phyloP scores from a whole-genome alignment of 2,329 filamentous ascomycete species.

The Fusarium temperatum region DNA sequence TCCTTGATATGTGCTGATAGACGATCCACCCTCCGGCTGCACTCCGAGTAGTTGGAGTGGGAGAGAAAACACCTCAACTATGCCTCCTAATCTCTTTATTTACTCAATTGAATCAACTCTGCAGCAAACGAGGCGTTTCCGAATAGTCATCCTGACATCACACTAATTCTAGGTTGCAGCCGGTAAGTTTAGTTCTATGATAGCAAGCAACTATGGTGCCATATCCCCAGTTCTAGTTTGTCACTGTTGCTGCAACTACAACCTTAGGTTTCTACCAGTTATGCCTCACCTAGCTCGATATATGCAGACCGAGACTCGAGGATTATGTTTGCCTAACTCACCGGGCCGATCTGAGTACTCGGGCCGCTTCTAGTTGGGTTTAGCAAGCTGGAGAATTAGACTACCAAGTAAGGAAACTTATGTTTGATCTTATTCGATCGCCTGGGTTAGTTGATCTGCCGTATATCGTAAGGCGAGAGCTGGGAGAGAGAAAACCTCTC shows the following conservation, averaged over 20 bases:
- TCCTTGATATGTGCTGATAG: not conserved
- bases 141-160: conserved; percentile 31
- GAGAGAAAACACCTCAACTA: conserved; percentile 27
- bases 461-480: not conserved
- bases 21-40: conserved; percentile 22
- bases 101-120: conserved; percentile 14
- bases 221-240: not conserved
- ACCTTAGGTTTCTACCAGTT: not conserved
- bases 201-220: not conserved
- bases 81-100: not conserved
- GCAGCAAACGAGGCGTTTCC: conserved; percentile 28
- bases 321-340: conserved; percentile 7
- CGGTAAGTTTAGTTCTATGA: not conserved
- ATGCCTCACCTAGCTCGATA: conserved; percentile 15
- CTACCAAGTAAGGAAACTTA: not conserved
- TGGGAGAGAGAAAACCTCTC: conserved; percentile 23
- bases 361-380: conserved; percentile 30
- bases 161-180: not conserved
- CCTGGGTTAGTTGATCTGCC: not conserved
- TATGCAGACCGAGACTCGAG: conserved; percentile 13
- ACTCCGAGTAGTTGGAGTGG: conserved; percentile 3
- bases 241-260: not conserved
- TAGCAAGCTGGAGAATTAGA: not conserved
- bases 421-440: conserved; percentile 11
- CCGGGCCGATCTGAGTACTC: conserved; percentile 34